Percentiles rank a stretch among this genome's conserved stretches.
These are phyloP conservation scores for Clonostachys rosea DNA, from an alignment of 2,329 filamentous ascomycete genomes.

Conservation along the genomic window DNA sequence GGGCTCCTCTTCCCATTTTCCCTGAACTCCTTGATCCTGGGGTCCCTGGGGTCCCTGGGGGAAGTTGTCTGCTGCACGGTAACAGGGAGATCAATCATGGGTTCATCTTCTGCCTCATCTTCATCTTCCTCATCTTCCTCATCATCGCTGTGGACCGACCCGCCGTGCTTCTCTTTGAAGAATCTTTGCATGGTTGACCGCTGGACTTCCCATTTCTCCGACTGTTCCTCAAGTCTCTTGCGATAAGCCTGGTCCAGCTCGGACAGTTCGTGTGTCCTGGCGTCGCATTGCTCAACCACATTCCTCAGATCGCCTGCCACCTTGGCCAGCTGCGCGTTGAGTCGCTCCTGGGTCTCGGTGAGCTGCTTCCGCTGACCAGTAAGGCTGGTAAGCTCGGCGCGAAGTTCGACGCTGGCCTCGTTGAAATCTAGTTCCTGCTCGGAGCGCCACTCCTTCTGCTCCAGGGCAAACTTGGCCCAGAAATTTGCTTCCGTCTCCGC, in stretches of 20 bases:
- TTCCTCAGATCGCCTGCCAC: slow-evolving; percentile 30
- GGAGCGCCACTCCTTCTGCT: slow-evolving; percentile 13
- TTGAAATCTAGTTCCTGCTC: slow-evolving; percentile 14
- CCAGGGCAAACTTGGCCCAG: slow-evolving; percentile 18
- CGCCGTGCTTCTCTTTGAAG: slow-evolving; percentile 21
- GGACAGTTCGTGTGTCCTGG: slow-evolving; percentile 24
- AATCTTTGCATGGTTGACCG: slow-evolving; percentile 23
- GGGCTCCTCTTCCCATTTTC: slow-evolving; percentile 2
- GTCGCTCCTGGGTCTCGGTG: slow-evolving; percentile 14
- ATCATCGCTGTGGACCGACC: slow-evolving; percentile 4
- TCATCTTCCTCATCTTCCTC: background rate
- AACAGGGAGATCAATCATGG: background rate
- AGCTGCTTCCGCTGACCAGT: slow-evolving; percentile 18
- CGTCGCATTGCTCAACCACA: slow-evolving; percentile 19
- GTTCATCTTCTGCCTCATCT: background rate
- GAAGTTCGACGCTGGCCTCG: slow-evolving; percentile 13
- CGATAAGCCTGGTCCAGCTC: slow-evolving; percentile 23
- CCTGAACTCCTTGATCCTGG: slow-evolving; percentile 4
- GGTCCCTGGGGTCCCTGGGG: background rate
- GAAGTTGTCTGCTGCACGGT: background rate
- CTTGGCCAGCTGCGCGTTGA: slow-evolving; percentile 21
- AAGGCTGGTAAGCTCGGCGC: slow-evolving; percentile 18
- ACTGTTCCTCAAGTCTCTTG: slow-evolving; percentile 15
- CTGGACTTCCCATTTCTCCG: slow-evolving; percentile 18
- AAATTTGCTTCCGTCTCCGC: slow-evolving; percentile 26